Evolutionary conservation across 331 rosid genomes (phyloP).

Genomic region (Quercus tomentella): DNA sequence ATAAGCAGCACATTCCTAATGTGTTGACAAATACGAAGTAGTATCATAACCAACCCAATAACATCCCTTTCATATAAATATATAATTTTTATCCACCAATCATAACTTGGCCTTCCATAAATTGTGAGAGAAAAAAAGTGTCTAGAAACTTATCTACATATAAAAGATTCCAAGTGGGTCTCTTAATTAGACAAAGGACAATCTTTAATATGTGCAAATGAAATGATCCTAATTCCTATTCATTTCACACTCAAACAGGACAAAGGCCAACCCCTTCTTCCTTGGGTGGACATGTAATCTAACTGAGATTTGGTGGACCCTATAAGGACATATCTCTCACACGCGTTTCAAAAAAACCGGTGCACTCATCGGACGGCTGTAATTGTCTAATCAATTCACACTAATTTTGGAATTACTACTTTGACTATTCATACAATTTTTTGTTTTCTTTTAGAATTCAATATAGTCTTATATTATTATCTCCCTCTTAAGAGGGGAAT

Average conservation of each 20-base stretch:
- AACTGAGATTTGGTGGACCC: constrained; percentile 28
- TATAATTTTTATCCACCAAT: too few species aligned
- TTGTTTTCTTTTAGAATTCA: too few species aligned
- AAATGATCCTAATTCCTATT: neutral
- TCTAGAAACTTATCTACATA: neutral
- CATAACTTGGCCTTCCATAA: too few species aligned
- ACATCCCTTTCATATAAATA: too few species aligned
- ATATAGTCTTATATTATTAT: too few species aligned
- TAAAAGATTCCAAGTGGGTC: neutral
- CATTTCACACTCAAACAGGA: neutral
- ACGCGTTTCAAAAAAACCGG: neutral
- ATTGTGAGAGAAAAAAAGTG: too few species aligned
- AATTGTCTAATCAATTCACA: constrained; percentile 6
- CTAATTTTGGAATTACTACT: neutral
- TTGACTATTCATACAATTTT: neutral
- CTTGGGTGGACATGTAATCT: neutral
- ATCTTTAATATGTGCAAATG: neutral
- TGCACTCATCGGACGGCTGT: constrained; percentile 11
- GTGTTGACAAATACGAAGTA: too few species aligned
- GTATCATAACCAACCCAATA: too few species aligned
- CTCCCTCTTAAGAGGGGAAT: neutral
- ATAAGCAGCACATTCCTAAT: too few species aligned
- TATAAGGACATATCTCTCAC: too few species aligned
- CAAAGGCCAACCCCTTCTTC: neutral
- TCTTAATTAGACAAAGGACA: neutral